Evolutionary conservation across 2,329 filamentous ascomycete genomes (phyloP).

Genomic region (Fusarium proliferatum): DNA sequence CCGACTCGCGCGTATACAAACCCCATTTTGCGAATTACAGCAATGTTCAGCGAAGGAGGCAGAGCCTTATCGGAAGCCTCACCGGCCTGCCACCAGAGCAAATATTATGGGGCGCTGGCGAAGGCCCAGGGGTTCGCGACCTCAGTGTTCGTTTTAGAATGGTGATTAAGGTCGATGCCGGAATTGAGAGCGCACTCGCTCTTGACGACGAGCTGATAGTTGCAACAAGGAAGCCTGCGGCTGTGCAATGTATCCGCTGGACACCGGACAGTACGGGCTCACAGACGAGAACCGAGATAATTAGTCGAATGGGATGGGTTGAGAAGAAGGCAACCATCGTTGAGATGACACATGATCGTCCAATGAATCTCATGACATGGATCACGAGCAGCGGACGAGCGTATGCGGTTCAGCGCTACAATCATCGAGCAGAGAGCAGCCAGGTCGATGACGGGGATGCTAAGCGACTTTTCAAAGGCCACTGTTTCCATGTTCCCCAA

Average conservation of each 20-base stretch:
- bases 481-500: slow-evolving; percentile 86
- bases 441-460: slow-evolving; percentile 59
- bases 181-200: slow-evolving; percentile 87
- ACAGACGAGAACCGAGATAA: slow-evolving; percentile 90
- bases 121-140: slow-evolving; percentile 84
- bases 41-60: slow-evolving; percentile 70
- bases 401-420: slow-evolving; percentile 86
- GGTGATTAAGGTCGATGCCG: slow-evolving; percentile 98
- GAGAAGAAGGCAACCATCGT: slow-evolving; percentile 79
- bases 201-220: slow-evolving; percentile 94
- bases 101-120: slow-evolving; percentile 79
- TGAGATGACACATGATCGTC: slow-evolving; percentile 93
- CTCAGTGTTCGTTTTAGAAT: slow-evolving; percentile 93
- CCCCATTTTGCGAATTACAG: slow-evolving; percentile 78
- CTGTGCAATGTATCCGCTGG: slow-evolving; percentile 98
- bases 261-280: slow-evolving; percentile 82
- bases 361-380: slow-evolving; percentile 97
- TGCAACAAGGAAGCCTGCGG: slow-evolving; percentile 88
- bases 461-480: slow-evolving; percentile 84
- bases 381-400: slow-evolving; percentile 87
- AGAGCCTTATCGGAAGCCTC: slow-evolving; percentile 69
- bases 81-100: slow-evolving; percentile 67
- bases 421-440: slow-evolving; percentile 52
- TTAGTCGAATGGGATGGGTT: slow-evolving; percentile 88
- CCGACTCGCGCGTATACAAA: slow-evolving; percentile 85